Base-by-base conservation (phyloP, 208 protist species). In the Leishmania tarentolae region DNA sequence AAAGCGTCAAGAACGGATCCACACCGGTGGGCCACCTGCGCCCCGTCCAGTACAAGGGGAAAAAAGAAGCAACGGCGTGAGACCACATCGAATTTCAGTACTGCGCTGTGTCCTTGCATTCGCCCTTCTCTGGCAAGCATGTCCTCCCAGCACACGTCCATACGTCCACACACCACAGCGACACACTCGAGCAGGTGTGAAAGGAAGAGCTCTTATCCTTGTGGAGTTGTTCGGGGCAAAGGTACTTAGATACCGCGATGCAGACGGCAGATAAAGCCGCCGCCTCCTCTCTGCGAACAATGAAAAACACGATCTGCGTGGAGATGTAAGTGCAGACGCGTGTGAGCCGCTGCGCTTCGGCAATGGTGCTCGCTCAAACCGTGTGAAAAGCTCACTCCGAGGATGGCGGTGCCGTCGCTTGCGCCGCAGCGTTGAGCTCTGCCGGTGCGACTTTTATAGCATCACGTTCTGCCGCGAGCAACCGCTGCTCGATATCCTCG, bases 401-500 rank as follows among this genome's bases (percentile, higher is more conserved):
- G 47, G 72, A 42, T 61, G 50, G 35, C 50, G 72, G n/a, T 31
- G 7, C 47, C 72, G 47, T 17, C 0, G 72, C 17, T 42, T 57
- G 44, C 50, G 28, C 70, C 21, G 2, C 70, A 21, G 35, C 75
- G 40, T 61, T 52, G 63, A 81, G n/a, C 63, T 69, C 79, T 3
- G 68, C 70, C 53, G 66, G 72, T 0, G 75, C 83, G 19, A 70
- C 79, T 17, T 75, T 59, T 46, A 88, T 73, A 17, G 85, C 77
- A 5, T 47, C 68, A 17, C 82, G 78, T 6, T 83, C 81, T 11
- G 80, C 83, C 24, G 76, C 66, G 8, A 77, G 69, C 9, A 95
- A 65, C 44, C 81, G 82, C 5, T 86, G 47, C 57, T 89, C 87
- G 24, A 94, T 87, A 37, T 19, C 50, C 46, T 73, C 76, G 66